Conservation (phyloP, 495 filamentous ascomycete species). For the Diplogelasinospora grovesii region DNA sequence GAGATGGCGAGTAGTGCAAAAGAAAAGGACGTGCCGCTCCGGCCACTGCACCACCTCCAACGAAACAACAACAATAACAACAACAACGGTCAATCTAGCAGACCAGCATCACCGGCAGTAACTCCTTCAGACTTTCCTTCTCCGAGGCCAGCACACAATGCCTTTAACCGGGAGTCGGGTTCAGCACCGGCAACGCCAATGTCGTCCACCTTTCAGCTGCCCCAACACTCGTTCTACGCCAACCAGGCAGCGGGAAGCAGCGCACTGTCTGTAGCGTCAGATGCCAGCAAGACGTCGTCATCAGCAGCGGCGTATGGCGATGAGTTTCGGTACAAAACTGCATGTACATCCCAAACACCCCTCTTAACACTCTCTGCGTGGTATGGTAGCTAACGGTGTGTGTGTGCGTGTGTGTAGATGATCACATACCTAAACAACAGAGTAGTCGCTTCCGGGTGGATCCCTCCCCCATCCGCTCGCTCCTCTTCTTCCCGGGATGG, state of each 20-base stretch:
- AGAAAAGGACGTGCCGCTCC: constrained; percentile 8
- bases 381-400: constrained; percentile 50
- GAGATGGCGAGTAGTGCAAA: background rate
- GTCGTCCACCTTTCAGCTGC: too few relatives aligned
- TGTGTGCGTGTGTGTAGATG: too few relatives aligned
- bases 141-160: background rate
- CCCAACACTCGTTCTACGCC: background rate
- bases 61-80: background rate
- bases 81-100: too few relatives aligned
- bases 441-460: constrained; percentile 58
- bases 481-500: too few relatives aligned
- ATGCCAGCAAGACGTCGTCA: background rate
- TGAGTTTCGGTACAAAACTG: constrained; percentile 9
- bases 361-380: constrained; percentile 33
- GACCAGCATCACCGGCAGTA: constrained; percentile 1
- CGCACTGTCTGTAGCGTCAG: constrained; percentile 3
- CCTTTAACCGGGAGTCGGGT: too few relatives aligned
- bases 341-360: background rate
- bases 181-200: background rate
- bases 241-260: background rate
- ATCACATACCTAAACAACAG: constrained; percentile 69
- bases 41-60: background rate
- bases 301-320: constrained; percentile 2
- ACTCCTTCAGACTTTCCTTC: constrained; percentile 5
- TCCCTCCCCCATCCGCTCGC: too few relatives aligned